A percentile compares a stretch with the other conserved stretches of the same genome.
phyloP scores from a whole-genome alignment of 208 protist genomes.

The Blechomonas ayalai region DNA sequence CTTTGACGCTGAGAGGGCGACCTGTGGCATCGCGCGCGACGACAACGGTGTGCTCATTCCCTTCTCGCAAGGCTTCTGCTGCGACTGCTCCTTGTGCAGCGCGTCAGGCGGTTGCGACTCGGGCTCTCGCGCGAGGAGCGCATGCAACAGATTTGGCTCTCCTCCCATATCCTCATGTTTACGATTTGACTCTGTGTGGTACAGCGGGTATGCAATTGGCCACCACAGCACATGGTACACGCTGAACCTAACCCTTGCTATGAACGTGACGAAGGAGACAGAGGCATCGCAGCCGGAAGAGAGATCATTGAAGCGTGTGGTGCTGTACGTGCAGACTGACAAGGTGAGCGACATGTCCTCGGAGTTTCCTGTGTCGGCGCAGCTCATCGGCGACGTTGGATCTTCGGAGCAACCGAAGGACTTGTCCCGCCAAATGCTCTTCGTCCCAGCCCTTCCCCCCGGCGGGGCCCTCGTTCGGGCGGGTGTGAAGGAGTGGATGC shows the following conservation, averaged over 20 bases:
- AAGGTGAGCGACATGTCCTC: constrained; percentile 17
- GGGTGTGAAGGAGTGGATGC: constrained; percentile 65
- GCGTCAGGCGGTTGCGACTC: constrained; percentile 48
- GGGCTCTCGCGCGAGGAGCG: constrained; percentile 32
- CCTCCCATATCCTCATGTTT: constrained; percentile 73
- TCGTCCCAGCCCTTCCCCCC: constrained; percentile 36
- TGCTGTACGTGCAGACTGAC: constrained; percentile 49
- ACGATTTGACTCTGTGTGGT: constrained; percentile 69
- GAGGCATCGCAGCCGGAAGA: background rate
- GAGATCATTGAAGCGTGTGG: constrained; percentile 2
- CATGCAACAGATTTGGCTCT: constrained; percentile 51
- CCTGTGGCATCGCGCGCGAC: constrained; percentile 62
- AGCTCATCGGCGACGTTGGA: constrained; percentile 67
- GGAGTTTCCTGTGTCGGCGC: constrained; percentile 34
- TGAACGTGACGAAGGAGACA: constrained; percentile 5
- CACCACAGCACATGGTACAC: constrained; percentile 44
- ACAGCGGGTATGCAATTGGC: constrained; percentile 77
- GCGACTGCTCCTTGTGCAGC: constrained; percentile 60
- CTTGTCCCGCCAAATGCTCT: constrained; percentile 63
- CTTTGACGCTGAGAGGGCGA: constrained; percentile 28
- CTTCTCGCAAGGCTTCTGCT: constrained; percentile 86
- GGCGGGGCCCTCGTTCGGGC: constrained; percentile 30
- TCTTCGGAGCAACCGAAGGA: constrained; percentile 42
- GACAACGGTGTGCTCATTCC: constrained; percentile 29
- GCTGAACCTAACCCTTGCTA: constrained; percentile 42